These are phyloP conservation scores for Symbiotaphrina buchneri DNA, from an alignment of 495 filamentous ascomycete genomes.

Conservation along the genomic window DNA sequence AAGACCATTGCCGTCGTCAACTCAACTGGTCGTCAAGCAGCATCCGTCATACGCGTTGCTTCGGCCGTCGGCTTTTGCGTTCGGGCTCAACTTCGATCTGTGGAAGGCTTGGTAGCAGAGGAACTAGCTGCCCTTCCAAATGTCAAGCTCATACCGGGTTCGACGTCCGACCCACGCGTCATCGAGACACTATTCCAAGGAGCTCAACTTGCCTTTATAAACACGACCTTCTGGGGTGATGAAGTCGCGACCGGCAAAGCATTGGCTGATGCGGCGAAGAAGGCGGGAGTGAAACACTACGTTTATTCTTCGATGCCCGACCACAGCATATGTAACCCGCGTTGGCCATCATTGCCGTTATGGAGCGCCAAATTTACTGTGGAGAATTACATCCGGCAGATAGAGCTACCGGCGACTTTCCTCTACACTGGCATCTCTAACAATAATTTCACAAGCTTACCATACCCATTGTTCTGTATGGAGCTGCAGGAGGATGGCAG, in stretches of 20 bases:
- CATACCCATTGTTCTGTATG: constrained; percentile 88
- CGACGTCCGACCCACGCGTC: constrained; percentile 16
- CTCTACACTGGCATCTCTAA: constrained; percentile 96
- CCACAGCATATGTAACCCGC: constrained; percentile 48
- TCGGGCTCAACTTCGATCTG: constrained; percentile 5
- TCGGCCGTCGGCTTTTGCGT: constrained; percentile 6
- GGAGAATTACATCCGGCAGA: constrained; percentile 71
- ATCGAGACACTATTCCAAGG: constrained; percentile 62
- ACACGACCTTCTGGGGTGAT: constrained; percentile 94
- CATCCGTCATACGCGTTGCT: constrained; percentile 6
- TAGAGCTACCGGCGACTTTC: constrained; percentile 71
- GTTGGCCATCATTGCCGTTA: constrained; percentile 63
- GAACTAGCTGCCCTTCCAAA: constrained; percentile 3
- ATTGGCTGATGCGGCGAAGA: constrained; percentile 75
- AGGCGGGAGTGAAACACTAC: constrained; percentile 67
- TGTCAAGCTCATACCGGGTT: constrained; percentile 5
- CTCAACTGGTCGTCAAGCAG: constrained; percentile 7
- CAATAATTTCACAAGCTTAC: constrained; percentile 92
- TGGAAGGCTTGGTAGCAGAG: constrained; percentile 5
- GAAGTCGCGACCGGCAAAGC: constrained; percentile 73
- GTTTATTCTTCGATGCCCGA: constrained; percentile 96
- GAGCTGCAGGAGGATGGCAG: constrained; percentile 60
- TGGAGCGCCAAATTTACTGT: constrained; percentile 85
- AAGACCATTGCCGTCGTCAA: constrained; percentile 7
- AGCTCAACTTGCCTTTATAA: constrained; percentile 82